These are phyloP conservation scores for Blastomyces silverae DNA, from an alignment of 2,329 filamentous ascomycete genomes.

Conservation along the genomic window DNA sequence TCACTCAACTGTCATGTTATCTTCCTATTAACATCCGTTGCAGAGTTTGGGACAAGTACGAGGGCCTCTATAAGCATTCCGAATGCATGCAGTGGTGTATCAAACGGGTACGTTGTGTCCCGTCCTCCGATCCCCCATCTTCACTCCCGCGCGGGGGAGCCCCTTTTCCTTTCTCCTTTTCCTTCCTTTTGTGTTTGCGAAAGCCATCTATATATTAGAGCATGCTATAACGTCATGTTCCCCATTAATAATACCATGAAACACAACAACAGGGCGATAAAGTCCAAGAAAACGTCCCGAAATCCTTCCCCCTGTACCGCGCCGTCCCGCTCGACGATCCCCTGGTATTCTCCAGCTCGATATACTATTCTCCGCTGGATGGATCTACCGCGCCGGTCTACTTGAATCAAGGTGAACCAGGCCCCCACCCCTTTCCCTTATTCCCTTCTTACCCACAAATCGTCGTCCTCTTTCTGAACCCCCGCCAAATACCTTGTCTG, in stretches of 20 bases:
- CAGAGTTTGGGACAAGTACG: slow-evolving; percentile 13
- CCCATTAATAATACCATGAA: not conserved
- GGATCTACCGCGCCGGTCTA: slow-evolving; percentile 7
- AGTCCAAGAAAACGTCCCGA: not conserved
- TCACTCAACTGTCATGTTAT: not conserved
- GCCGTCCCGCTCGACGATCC: slow-evolving; percentile 10
- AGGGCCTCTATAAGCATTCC: slow-evolving; percentile 12
- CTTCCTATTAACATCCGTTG: not conserved
- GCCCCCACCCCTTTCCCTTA: not conserved
- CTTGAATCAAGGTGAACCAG: slow-evolving; percentile 1
- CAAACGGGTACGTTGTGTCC: slow-evolving; percentile 3
- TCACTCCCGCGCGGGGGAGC: no score
- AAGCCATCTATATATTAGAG: not conserved
- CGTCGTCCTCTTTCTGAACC: not conserved
- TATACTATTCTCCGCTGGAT: slow-evolving; percentile 9
- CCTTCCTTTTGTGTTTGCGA: not conserved
- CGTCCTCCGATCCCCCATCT: not conserved
- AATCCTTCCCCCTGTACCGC: slow-evolving; percentile 11
- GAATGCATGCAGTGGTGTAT: slow-evolving; percentile 14
- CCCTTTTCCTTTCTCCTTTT: not conserved
- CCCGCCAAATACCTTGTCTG: not conserved
- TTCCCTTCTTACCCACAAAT: not conserved
- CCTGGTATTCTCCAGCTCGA: slow-evolving; percentile 12
- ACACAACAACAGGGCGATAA: slow-evolving; percentile 12
- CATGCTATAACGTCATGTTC: not conserved